Percentiles rank a stretch among this genome's conserved stretches.
Evolutionary conservation across 371 early-diverging fungal genomes (phyloP).

Genomic region (Syncephalastrum sp.): DNA sequence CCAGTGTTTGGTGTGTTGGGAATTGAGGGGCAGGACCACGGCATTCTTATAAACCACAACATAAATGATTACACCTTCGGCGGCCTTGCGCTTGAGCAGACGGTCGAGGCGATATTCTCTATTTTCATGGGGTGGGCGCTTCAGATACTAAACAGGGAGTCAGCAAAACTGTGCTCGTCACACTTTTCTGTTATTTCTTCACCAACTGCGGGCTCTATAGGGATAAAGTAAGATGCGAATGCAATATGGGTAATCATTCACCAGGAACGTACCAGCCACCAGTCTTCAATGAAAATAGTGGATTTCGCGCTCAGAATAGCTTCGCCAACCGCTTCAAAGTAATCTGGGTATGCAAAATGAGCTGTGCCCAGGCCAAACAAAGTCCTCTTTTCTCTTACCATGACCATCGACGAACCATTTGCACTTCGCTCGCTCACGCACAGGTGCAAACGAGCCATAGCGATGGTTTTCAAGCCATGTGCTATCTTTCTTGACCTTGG

Average conservation of each 20-base stretch:
- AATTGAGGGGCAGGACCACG: constrained; percentile 71
- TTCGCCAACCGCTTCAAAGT: constrained; percentile 77
- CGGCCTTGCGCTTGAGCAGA: constrained; percentile 78
- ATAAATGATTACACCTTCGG: constrained; percentile 84
- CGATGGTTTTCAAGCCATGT: constrained; percentile 71
- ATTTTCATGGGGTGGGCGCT: constrained; percentile 71
- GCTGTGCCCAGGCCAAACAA: background rate
- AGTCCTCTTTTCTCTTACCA: constrained; percentile 20
- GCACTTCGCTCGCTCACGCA: constrained; percentile 61
- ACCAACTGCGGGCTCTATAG: constrained; percentile 68
- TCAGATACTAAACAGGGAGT: constrained; percentile 59
- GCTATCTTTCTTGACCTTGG: constrained; percentile 55
- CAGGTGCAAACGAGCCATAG: constrained; percentile 78
- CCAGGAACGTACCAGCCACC: constrained; percentile 68
- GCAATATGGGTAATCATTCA: background rate
- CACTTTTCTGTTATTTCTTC: constrained; percentile 5
- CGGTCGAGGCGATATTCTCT: constrained; percentile 81
- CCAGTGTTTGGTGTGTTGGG: constrained; percentile 78
- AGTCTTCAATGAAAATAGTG: constrained; percentile 85
- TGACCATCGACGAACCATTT: constrained; percentile 83
- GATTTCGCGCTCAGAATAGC: constrained; percentile 76
- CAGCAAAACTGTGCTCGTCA: background rate
- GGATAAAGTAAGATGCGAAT: background rate
- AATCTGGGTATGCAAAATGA: constrained; percentile 46
- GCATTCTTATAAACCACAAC: constrained; percentile 89